phyloP scores from a whole-genome alignment of 805 yeast genomes.

The Wickerhamomyces bovis region DNA sequence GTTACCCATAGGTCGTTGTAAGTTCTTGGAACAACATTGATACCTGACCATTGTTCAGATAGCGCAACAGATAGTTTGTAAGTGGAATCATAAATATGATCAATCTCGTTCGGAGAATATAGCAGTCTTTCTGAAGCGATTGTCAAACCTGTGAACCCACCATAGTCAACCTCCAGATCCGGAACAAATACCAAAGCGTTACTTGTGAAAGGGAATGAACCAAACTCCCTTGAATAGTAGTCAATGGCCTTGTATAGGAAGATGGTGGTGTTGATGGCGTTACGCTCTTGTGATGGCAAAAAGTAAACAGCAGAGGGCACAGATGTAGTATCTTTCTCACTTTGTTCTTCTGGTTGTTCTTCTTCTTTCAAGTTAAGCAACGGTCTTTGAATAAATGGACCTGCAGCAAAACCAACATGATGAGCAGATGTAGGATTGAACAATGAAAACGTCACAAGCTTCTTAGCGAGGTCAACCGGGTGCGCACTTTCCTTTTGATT shows the following conservation, averaged over 20 bases:
- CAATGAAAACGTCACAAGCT: slow-evolving; percentile 63
- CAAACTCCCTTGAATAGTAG: slow-evolving; percentile 79
- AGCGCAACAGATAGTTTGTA: slow-evolving; percentile 62
- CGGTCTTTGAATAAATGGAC: slow-evolving; percentile 68
- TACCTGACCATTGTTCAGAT: slow-evolving; percentile 90
- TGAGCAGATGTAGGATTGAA: slow-evolving; percentile 88
- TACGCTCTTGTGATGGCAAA: slow-evolving; percentile 49
- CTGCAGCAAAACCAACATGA: slow-evolving; percentile 92
- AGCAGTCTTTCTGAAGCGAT: slow-evolving; percentile 54
- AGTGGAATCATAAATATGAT: slow-evolving; percentile 68
- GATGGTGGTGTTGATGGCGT: slow-evolving; percentile 66
- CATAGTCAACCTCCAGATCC: slow-evolving; percentile 41
- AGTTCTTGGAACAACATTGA: slow-evolving; percentile 76
- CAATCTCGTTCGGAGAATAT: slow-evolving; percentile 70
- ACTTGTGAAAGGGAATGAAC: slow-evolving; percentile 86
- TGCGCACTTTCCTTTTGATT: slow-evolving; percentile 69
- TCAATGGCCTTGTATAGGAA: slow-evolving; percentile 77
- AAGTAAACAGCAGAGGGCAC: slow-evolving; percentile 59
- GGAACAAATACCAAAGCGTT: slow-evolving; percentile 72
- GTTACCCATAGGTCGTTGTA: slow-evolving; percentile 87
- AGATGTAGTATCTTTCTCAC: slow-evolving; percentile 32
- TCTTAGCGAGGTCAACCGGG: slow-evolving; percentile 67
- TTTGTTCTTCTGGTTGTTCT: slow-evolving; percentile 23
- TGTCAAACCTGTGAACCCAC: slow-evolving; percentile 72
- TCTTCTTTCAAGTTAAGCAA: slow-evolving; percentile 39